Evolutionary conservation across 192 early-diverging fungal genomes (phyloP).

Genomic region (Spizellomyces punctatus): DNA sequence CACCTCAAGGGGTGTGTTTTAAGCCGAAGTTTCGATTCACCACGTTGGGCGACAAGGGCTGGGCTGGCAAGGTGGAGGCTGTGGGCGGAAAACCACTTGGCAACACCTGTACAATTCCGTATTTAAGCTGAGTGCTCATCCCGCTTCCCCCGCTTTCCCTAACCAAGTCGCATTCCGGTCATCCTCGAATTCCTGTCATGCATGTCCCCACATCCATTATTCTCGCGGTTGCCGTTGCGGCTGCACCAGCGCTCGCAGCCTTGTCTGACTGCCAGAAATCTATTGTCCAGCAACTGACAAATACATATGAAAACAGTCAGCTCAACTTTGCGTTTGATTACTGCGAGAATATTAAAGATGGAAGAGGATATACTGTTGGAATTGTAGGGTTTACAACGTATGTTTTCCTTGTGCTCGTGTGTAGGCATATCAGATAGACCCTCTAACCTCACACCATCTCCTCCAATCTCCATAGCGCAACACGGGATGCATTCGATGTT

Average conservation of each 20-base stretch:
- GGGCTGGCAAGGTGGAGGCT: too few relatives aligned
- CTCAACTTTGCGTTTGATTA: slow-evolving; percentile 44
- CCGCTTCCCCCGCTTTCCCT: too few relatives aligned
- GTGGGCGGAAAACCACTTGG: too few relatives aligned
- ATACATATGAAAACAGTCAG: slow-evolving; percentile 46
- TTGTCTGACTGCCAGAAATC: slow-evolving; percentile 46
- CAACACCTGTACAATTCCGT: too few relatives aligned
- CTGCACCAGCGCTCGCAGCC: slow-evolving; percentile 16
- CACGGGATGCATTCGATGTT: slow-evolving; percentile 51
- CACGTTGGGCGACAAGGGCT: too few relatives aligned
- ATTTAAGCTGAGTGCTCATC: too few relatives aligned
- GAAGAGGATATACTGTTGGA: slow-evolving; percentile 51
- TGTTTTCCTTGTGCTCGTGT: not conserved
- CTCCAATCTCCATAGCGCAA: slow-evolving; percentile 34
- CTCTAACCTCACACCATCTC: not conserved
- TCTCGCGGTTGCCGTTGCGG: not conserved
- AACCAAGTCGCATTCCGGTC: too few relatives aligned
- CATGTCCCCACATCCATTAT: too few relatives aligned
- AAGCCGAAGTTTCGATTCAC: too few relatives aligned
- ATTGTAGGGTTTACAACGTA: slow-evolving; percentile 56
- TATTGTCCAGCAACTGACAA: slow-evolving; percentile 51
- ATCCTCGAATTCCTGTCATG: too few relatives aligned
- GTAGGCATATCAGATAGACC: not conserved
- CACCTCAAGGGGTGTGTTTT: too few relatives aligned
- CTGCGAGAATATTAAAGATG: slow-evolving; percentile 41